These are phyloP conservation scores for Colletotrichum falcatum DNA, from an alignment of 2,329 filamentous ascomycete genomes.

Conservation along the genomic window DNA sequence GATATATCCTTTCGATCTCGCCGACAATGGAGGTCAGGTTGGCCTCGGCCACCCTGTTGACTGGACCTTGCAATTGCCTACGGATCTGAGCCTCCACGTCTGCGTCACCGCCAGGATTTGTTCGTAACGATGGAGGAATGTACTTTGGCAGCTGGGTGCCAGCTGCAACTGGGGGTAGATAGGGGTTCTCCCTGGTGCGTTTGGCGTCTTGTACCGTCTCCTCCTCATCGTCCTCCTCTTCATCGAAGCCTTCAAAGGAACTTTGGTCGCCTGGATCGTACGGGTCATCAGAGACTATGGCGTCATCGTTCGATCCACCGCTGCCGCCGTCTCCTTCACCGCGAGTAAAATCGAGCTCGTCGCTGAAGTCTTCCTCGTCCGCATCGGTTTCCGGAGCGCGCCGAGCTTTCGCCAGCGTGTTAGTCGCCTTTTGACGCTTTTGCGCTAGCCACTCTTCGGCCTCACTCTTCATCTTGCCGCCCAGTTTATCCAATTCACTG, in stretches of 20 bases:
- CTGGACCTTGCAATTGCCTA: constrained; percentile 85
- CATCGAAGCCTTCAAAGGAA: constrained; percentile 56
- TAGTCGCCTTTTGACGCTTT: constrained; percentile 64
- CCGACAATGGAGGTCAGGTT: constrained; percentile 87
- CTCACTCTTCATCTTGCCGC: constrained; percentile 68
- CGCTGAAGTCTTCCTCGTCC: constrained; percentile 43
- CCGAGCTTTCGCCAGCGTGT: background rate
- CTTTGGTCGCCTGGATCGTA: constrained; percentile 49
- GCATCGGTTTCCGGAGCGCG: constrained; percentile 40
- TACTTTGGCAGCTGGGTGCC: constrained; percentile 74
- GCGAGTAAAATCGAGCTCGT: constrained; percentile 39
- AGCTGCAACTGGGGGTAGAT: constrained; percentile 75
- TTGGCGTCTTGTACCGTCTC: constrained; percentile 52
- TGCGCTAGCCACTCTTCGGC: constrained; percentile 71
- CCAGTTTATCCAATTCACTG: constrained; percentile 52
- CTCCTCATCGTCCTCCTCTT: constrained; percentile 47
- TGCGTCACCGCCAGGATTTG: constrained; percentile 69
- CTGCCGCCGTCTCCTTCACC: constrained; percentile 44
- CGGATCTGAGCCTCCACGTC: constrained; percentile 77
- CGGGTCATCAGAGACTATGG: constrained; percentile 46
- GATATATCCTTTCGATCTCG: constrained; percentile 86
- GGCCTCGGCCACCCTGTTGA: constrained; percentile 93
- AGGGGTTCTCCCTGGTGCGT: constrained; percentile 83
- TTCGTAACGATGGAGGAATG: constrained; percentile 86
- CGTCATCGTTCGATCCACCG: constrained; percentile 44